phyloP scores from a whole-genome alignment of 768 basidiomycete genomes.

The Lactarius deliciosus region DNA sequence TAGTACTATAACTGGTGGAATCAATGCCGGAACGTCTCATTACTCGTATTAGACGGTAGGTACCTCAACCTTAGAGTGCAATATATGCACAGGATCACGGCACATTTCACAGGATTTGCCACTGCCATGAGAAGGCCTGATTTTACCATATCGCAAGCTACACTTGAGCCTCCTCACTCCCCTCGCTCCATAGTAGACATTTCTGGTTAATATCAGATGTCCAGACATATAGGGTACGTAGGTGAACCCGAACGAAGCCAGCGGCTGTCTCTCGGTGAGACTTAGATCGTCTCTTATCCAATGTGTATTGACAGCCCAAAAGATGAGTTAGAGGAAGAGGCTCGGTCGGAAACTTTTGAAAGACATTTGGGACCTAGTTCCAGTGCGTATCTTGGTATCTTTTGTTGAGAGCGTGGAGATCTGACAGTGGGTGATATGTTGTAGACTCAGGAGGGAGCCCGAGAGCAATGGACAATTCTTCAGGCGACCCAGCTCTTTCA shows the following conservation, averaged over 20 bases:
- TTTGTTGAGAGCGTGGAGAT: background rate
- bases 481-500: background rate
- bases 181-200: too few relatives aligned
- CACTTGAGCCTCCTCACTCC: background rate
- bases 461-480: background rate
- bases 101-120: background rate
- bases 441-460: too few relatives aligned
- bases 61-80: background rate
- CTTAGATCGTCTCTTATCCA: too few relatives aligned
- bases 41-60: background rate
- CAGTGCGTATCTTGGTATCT: background rate
- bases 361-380: too few relatives aligned
- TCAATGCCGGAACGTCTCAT: background rate
- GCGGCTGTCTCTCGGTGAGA: too few relatives aligned
- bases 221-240: too few relatives aligned
- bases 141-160: background rate
- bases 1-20: background rate
- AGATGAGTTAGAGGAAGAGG: too few relatives aligned
- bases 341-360: too few relatives aligned
- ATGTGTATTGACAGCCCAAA: too few relatives aligned
- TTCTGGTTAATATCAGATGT: too few relatives aligned
- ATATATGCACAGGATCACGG: background rate
- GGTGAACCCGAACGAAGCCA: too few relatives aligned
- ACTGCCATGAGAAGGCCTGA: background rate
- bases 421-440: too few relatives aligned